phyloP scores from a whole-genome alignment of 176 grass and related monocot genomes.

The Luzula sylvatica region DNA sequence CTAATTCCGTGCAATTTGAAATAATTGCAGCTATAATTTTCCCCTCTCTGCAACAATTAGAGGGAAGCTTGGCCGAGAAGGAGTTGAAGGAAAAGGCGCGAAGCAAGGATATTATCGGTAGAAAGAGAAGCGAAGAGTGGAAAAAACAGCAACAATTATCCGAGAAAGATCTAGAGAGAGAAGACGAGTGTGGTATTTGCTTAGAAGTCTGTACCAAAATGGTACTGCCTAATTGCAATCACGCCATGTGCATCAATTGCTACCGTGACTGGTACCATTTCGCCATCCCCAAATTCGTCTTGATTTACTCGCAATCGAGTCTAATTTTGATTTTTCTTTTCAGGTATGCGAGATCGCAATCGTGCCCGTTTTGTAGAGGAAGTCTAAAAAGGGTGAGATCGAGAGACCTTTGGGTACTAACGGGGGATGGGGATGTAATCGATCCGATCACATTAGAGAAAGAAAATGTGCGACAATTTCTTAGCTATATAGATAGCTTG shows the following conservation, averaged over 20 bases:
- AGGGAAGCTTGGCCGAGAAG: constrained; percentile 58
- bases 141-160: constrained; percentile 29
- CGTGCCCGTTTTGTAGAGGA: constrained; percentile 44
- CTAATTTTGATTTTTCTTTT: constrained; percentile 3
- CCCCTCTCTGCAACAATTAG: constrained; percentile 94
- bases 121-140: constrained; percentile 32
- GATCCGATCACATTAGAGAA: constrained; percentile 30
- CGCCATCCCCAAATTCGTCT: no score
- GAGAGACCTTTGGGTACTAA: constrained; percentile 48
- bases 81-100: constrained; percentile 57
- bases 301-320: no score
- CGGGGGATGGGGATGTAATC: constrained; percentile 32
- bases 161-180: constrained; percentile 66
- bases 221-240: constrained; percentile 41
- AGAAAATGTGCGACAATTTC: constrained; percentile 35
- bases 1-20: not conserved
- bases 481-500: constrained; percentile 41
- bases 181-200: constrained; percentile 66
- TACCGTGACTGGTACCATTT: constrained; percentile 31
- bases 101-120: constrained; percentile 32
- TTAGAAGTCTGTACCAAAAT: constrained; percentile 48
- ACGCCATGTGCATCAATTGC: constrained; percentile 48
- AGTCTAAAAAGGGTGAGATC: constrained; percentile 40
- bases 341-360: constrained; percentile 40
- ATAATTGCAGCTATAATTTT: constrained; percentile 59